Evolutionary conservation across 2,329 filamentous ascomycete species (phyloP), one percentile per base, ranked within the genome.

Genomic region (Trichoderma atroviride): DNA sequence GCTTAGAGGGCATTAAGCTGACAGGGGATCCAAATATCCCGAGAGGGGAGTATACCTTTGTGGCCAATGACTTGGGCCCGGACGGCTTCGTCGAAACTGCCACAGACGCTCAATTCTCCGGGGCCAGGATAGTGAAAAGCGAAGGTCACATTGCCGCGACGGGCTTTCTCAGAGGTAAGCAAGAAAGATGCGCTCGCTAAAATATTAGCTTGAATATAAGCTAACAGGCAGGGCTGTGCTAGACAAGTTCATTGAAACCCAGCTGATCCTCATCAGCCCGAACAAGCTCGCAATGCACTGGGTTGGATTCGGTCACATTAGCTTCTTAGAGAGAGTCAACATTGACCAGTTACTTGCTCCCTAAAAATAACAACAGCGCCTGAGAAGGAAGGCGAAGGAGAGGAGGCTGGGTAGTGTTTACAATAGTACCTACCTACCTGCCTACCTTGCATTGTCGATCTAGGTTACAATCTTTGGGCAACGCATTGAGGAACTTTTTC

Each of bases 11-110:
- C 0, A 89, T 97, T 76, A 98, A 98, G 78, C 82, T 99, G 40
- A 98, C 95, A 0, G 95, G 95, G 0, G 95, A 99, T 75, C 89
- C 91, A 0, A 96, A 97, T 73, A 89, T 98, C 16, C 95, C 95
- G 0, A 86, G 94, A 10, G 95, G 94, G 10, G 91, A 97, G 78
- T 88, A 90, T 73, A 93, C 92, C 0, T 97, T 97, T 77, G 85
- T 92, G 4, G 91, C 89, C 0, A 87, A 93, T 5, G 93, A 97
- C 74, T 87, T 98, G 43, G 90, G 92, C 0, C 83, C 86, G 0
- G 80, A 76, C 0, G 93, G 92, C 0, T 84, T 91, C 27, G 79
- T 95, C 0, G 83, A 89, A 0, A 81, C 88, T 1, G 88, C 90
- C 0, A 82, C 87, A 1, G 91, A 94, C 70, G 81, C 86, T 0